Evolutionary conservation across 768 basidiomycete genomes (phyloP), one percentile per base, ranked within the genome.

Genomic region (Pleurotus platypus): DNA sequence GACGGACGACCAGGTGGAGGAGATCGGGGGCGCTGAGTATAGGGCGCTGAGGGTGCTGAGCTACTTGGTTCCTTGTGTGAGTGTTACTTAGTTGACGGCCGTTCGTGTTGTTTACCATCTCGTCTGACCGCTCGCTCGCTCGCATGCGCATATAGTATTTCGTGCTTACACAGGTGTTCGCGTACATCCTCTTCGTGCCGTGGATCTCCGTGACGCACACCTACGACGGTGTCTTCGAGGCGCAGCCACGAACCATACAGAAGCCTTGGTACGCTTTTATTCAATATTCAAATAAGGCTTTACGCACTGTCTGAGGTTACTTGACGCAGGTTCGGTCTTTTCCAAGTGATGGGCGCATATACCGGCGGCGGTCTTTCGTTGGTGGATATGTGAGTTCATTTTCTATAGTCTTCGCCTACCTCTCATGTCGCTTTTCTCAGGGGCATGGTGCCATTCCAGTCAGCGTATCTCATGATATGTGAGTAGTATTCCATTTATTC

Each of bases 11-110:
- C 79, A 91, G 65, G 65, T 89, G 56, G 89, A 90, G 64, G 78
- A 85, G 60, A 69, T 93, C 15, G 89, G 90, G 2, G 90, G 90
- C 0, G 81, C 88, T 20, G 91, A 93, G 70, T 91, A 86, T 67
- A 70, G 83, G 2, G 86, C 88, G 2, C 67, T 91, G 61, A 73
- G 74, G 53, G 57, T 81, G 55, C 67, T 82, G 61, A 81, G 76
- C 58, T 82, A 76, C 63, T 60, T 82, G 8, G 75, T 82, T 8
- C 79, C 80, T 30, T 38, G 68, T 15, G 81, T 82, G 56, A 53
- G 77, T 68, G 24, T 3, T 42, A 51, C 3, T 40, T 45, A 43
- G 16, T 48, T 39, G 8, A 37, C 46, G 46, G 16, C 24, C 18
- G 42, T 11, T 20, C 6, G 27, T 6, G 18, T 24, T 20, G 8